Percentiles rank a stretch among this genome's conserved stretches.
phyloP scores from a whole-genome alignment of 2,329 filamentous ascomycete species.

The Tolypocladium sp. region DNA sequence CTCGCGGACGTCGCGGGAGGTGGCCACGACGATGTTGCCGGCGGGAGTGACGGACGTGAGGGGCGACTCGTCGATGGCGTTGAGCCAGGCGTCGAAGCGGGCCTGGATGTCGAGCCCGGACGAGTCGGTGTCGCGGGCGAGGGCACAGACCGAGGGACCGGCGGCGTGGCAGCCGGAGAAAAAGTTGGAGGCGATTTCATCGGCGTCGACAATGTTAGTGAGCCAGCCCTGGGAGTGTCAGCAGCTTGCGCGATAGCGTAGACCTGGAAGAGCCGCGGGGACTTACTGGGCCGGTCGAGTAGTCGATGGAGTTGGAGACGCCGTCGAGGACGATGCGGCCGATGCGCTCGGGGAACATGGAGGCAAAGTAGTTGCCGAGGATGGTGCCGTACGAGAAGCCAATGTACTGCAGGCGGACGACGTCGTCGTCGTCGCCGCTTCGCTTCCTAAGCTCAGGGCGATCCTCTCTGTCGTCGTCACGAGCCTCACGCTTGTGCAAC shows the following conservation, averaged over 20 bases:
- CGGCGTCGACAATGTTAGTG: constrained; percentile 26
- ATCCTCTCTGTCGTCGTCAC: not conserved
- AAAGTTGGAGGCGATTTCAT: constrained; percentile 22
- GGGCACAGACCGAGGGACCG: constrained; percentile 16
- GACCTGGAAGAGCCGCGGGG: not conserved
- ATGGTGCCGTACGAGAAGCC: constrained; percentile 37
- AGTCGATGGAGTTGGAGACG: constrained; percentile 27
- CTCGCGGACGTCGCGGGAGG: constrained; percentile 17
- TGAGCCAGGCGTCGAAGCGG: constrained; percentile 22
- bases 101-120: constrained; percentile 16
- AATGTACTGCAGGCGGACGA: constrained; percentile 32
- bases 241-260: not conserved
- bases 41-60: constrained; percentile 10
- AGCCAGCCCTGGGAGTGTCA: constrained; percentile 19
- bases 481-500: constrained; percentile 11
- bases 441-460: constrained; percentile 7
- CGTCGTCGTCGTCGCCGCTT: not conserved
- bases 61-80: constrained; percentile 17
- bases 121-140: constrained; percentile 15
- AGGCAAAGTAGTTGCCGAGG: constrained; percentile 24
- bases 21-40: constrained; percentile 17
- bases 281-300: constrained; percentile 19
- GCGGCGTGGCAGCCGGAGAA: constrained; percentile 25
- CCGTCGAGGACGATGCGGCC: constrained; percentile 32
- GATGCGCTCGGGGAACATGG: constrained; percentile 25